Evolutionary conservation across 352 stramenopile species (phyloP), one percentile per base, ranked within the genome.

Genomic region (Phytophthora capsici): DNA sequence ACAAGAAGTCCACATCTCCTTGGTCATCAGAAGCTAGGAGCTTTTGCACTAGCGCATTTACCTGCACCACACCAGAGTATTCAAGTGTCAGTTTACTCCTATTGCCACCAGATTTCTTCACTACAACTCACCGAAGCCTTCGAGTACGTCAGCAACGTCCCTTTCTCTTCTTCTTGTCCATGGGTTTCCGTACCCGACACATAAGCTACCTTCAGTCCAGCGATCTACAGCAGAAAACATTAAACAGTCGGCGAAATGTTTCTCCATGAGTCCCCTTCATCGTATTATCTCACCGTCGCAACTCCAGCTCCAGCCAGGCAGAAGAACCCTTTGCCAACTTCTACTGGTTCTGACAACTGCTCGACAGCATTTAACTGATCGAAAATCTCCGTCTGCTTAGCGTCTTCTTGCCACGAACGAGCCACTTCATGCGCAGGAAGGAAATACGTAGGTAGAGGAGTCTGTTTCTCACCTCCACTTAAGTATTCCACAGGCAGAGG

Each of bases 361-460:
- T 51, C 55, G n/a, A 32, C 55, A n/a, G 48, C 51, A 40, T 48
- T 57, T n/a, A 89, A 55, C 59, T 78, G 53, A 25, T 84, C 67
- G 36, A 80, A 75, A 43, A 90, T 17, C 25, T 67, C 49, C 37
- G 63, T 75, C 73, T 77, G 67, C 14, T 41, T 46, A 30, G 73
- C 65, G 44, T 71, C 53, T 52, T 77, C 56, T 51, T 71, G 51
- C 63, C 63, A 76, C 6, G 43, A 51, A 56, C 25, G 44, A 1
- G 73, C 55, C 25, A 64, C 37, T 16, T 84, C 77, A 47, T 69
- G 28, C 7, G 68, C 80, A 2, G 73, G 63, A 8, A 90, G 45
- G 44, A 89, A 75, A 66, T 86, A 92, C n/a, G 82, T 93, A 10
- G 78, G 78, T 5, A 93, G 12, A 6, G 84, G 84, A 13, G 79